Evolutionary conservation across 805 yeast genomes (phyloP).

Genomic region (Lipomyces starkeyi): DNA sequence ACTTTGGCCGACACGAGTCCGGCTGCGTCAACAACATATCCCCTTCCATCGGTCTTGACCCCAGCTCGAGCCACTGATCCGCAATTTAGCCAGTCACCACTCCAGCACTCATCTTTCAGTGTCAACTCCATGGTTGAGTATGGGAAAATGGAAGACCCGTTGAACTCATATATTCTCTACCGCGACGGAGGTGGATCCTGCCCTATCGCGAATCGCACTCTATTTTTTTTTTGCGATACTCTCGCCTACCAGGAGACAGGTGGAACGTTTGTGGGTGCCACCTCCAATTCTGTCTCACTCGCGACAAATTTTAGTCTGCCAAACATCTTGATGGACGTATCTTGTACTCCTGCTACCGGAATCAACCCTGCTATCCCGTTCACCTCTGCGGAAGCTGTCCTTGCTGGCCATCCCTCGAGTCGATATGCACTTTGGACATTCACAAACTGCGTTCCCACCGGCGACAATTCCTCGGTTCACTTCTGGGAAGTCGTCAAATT

Average conservation of each 20-base stretch:
- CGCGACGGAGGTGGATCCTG: conserved; percentile 31
- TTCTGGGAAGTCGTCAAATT: conserved; percentile 22
- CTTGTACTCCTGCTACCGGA: neutral
- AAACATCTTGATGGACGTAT: conserved; percentile 3
- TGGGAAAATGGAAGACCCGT: conserved; percentile 21
- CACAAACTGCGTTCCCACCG: conserved; percentile 26
- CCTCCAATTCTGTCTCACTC: conserved; percentile 13
- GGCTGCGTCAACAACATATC: conserved; percentile 10
- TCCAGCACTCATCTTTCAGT: neutral
- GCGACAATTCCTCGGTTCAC: conserved; percentile 23
- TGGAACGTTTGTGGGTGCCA: neutral
- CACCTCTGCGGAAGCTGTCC: conserved; percentile 14
- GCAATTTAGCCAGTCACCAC: neutral
- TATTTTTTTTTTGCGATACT: conserved; percentile 28
- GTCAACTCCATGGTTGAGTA: conserved; percentile 1
- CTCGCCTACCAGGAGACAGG: neutral
- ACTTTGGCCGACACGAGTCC: neutral
- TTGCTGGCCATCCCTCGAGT: neutral
- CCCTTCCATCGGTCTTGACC: conserved; percentile 1
- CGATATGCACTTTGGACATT: conserved; percentile 22
- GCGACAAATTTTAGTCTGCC: conserved; percentile 13
- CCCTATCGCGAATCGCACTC: conserved; percentile 15
- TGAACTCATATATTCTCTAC: conserved; percentile 14
- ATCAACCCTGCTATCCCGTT: conserved; percentile 26
- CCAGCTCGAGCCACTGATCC: neutral